phyloP scores from a whole-genome alignment of 2,329 filamentous ascomycete species.

The Neoarthrinium moseri region DNA sequence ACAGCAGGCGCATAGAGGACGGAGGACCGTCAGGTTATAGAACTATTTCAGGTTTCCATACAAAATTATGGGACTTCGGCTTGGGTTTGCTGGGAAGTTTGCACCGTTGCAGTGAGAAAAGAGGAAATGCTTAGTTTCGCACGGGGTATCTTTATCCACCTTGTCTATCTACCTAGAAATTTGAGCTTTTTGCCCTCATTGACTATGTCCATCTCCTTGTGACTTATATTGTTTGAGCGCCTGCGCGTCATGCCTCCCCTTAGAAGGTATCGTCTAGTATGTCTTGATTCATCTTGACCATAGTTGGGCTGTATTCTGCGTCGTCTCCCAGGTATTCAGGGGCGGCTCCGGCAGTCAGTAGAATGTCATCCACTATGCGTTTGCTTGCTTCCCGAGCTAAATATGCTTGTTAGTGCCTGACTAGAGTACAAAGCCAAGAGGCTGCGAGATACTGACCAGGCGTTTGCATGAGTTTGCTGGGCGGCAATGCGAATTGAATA shows the following conservation, averaged over 20 bases:
- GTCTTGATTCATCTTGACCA: slow-evolving; percentile 64
- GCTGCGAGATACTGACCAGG: slow-evolving; percentile 56
- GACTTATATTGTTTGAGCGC: too few relatives aligned
- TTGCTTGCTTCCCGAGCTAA: slow-evolving; percentile 76
- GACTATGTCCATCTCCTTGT: too few relatives aligned
- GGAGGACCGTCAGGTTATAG: too few relatives aligned
- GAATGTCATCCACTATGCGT: slow-evolving; percentile 76
- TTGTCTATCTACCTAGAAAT: neutral
- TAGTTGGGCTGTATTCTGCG: slow-evolving; percentile 59
- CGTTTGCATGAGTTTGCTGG: slow-evolving; percentile 75
- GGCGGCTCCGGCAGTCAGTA: slow-evolving; percentile 71
- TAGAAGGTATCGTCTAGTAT: slow-evolving; percentile 63
- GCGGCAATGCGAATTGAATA: slow-evolving; percentile 80
- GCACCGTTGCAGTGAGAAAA: too few relatives aligned
- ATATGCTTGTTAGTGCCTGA: slow-evolving; percentile 13
- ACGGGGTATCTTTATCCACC: neutral
- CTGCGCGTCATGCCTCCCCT: too few relatives aligned
- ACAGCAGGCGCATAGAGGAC: neutral
- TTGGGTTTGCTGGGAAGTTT: too few relatives aligned
- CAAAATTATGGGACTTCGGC: too few relatives aligned
- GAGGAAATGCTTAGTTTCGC: neutral
- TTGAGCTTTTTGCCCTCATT: too few relatives aligned
- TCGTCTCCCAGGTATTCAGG: slow-evolving; percentile 44
- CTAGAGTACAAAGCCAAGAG: neutral
- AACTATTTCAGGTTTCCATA: too few relatives aligned